These are phyloP conservation scores for Seiridium unicorne DNA, from an alignment of 2,329 filamentous ascomycete species.

Conservation along the genomic window DNA sequence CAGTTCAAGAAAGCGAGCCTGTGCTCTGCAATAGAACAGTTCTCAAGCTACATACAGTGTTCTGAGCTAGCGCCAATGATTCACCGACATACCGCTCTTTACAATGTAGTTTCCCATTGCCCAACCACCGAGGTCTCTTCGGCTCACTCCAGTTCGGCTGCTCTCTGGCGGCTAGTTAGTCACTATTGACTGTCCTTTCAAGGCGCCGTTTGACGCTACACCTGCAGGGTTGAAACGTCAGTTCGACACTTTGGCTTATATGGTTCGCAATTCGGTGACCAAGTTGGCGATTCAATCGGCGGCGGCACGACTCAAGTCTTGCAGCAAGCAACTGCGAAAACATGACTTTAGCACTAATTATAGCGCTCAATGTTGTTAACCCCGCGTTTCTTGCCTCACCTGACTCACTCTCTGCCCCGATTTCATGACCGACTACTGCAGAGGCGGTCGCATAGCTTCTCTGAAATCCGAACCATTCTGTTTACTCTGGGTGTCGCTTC, in stretches of 20 bases:
- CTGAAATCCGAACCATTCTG: no score
- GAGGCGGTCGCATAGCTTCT: no score
- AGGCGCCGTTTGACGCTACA: background rate
- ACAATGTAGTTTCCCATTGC: no score
- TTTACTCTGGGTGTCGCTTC: no score
- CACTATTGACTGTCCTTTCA: background rate
- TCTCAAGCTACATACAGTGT: no score
- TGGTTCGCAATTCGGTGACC: background rate
- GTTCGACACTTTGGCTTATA: background rate
- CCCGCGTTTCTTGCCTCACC: background rate
- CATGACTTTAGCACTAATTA: background rate
- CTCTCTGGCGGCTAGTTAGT: no score
- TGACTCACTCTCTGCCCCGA: background rate
- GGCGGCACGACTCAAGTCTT: background rate
- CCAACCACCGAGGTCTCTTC: no score
- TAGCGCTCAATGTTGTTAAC: background rate
- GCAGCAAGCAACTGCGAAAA: background rate
- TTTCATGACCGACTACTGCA: background rate
- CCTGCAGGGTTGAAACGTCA: background rate
- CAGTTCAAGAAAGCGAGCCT: no score
- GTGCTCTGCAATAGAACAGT: no score
- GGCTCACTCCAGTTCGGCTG: no score
- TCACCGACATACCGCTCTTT: no score
- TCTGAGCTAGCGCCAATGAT: no score
- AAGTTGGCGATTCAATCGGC: background rate